Conservation (phyloP, 2,329 filamentous ascomycete genomes). For the Penicillium decumbens region DNA sequence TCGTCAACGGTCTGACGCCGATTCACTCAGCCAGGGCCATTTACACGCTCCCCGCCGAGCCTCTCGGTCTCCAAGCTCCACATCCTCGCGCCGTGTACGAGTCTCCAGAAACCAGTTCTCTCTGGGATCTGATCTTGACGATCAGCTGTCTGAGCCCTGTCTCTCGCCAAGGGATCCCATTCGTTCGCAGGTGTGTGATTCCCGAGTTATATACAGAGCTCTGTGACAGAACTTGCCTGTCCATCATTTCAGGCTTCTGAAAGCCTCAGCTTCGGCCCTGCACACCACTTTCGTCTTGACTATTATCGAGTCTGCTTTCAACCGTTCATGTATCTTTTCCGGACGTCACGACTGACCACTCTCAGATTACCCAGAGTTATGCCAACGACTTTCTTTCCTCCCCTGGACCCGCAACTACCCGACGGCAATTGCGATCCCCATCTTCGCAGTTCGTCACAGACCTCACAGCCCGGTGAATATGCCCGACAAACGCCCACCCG, state of each 20-base stretch:
- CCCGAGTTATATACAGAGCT: not conserved
- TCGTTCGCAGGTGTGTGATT: constrained; percentile 11
- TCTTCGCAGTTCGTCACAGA: constrained; percentile 10
- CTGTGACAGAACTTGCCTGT: not conserved
- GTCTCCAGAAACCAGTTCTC: not conserved
- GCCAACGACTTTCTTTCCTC: constrained; percentile 10
- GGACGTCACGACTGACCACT: constrained; percentile 3
- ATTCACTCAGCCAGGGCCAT: constrained; percentile 1
- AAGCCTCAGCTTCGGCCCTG: not conserved
- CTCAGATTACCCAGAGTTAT: constrained; percentile 19
- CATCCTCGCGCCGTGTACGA: not conserved
- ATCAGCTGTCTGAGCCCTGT: not conserved
- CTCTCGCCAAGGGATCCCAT: not conserved
- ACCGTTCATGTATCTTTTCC: not conserved
- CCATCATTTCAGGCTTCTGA: not conserved
- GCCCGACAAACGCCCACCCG: not conserved
- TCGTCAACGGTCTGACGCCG: constrained; percentile 10
- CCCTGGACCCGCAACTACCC: constrained; percentile 10
- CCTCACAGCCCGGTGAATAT: constrained; percentile 14
- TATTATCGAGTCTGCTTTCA: not conserved
- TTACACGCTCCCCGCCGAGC: not conserved
- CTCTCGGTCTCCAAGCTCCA: constrained; percentile 2
- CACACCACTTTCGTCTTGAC: not conserved
- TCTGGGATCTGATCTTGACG: not conserved
- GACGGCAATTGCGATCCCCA: constrained; percentile 13